Evolutionary conservation across 192 early-diverging fungal species (phyloP), one percentile per base, ranked within the genome.

Genomic region (Chytriomyces sp.): DNA sequence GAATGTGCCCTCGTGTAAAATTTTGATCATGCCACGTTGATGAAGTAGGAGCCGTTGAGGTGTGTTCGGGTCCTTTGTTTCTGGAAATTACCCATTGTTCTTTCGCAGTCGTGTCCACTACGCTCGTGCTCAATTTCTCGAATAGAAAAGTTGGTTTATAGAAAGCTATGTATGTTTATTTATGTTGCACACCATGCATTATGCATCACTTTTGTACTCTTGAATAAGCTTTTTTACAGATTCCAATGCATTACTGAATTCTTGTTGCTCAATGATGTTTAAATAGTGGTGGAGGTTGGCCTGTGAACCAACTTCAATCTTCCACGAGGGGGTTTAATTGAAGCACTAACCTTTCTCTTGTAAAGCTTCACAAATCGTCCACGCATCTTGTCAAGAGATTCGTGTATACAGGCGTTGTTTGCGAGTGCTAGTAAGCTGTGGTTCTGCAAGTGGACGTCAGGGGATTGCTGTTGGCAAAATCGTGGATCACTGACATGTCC

Each of bases 251-350:
- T 10, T 7, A 12, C 64, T 32, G 74, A 88, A 86, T 37, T 86
- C 84, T 10, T 32, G 52, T 34, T 44, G 36, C 12, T 88, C 86
- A 59, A 88, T 84, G 69, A 80, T 41, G 17, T 80, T 33, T 19
- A 71, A 52, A 67, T 88, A 86, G 63, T 88, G 84, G 56, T 88
- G 86, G 39, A 88, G 65, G 69, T 88, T 83, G 25, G 86, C 84
- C 83, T 85, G 63, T 7, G 3, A 63, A n/a, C 10, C 49, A 54
- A 52, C 25, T 32, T 38, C 25, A 12, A 56, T n/a, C 37, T 34
- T 28, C 26, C n/a, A 65, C n/a, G 36, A 54, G 60, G 17, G 70
- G 26, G 12, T 75, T 72, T 70, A 10, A 61, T 52, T 40, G 39
- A 28, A 38, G 31, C 3, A 6, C 60, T 69, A 31, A 86, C 85